Percentiles rank a stretch among this genome's conserved stretches.
Conservation (phyloP, 75 land plant genomes). For the Sequoia sempervirens region DNA sequence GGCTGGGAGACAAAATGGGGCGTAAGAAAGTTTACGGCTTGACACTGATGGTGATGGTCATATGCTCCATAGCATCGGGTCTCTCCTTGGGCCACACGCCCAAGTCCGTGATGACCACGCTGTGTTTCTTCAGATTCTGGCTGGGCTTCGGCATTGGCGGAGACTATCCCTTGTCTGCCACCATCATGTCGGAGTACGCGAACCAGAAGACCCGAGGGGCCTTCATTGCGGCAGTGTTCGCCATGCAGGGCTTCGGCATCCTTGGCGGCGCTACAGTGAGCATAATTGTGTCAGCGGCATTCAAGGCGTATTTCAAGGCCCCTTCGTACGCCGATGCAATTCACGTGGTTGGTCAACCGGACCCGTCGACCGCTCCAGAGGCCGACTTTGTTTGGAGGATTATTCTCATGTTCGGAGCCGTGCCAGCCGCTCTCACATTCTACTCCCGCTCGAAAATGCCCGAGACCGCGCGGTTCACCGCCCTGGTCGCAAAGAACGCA, state of each 20-base stretch:
- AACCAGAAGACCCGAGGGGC: constrained; percentile 38
- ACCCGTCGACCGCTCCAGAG: constrained; percentile 33
- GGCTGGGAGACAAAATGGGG: constrained; percentile 20
- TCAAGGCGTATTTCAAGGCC: constrained; percentile 3
- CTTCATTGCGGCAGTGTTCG: constrained; percentile 33
- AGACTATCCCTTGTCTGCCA: constrained; percentile 26
- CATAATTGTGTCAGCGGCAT: constrained; percentile 21
- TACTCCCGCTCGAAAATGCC: constrained; percentile 58
- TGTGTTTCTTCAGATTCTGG: too few relatives aligned
- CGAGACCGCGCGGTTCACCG: constrained; percentile 53
- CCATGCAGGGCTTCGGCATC: constrained; percentile 29
- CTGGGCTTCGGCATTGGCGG: too few relatives aligned
- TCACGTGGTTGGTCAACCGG: background rate
- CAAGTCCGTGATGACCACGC: too few relatives aligned
- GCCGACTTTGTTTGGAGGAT: constrained; percentile 53
- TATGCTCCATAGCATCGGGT: background rate
- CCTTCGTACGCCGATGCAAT: background rate
- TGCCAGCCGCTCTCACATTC: constrained; percentile 44
- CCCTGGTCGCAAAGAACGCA: constrained; percentile 29
- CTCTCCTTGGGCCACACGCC: too few relatives aligned
- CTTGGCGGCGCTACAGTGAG: constrained; percentile 21
- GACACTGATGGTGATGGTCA: constrained; percentile 11
- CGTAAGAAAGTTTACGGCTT: constrained; percentile 18
- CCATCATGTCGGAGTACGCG: constrained; percentile 30
- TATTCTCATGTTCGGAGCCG: constrained; percentile 41